Evolutionary conservation across 1,284 basidiomycete species (phyloP).

Genomic region (Cryptococcus depauperatus): DNA sequence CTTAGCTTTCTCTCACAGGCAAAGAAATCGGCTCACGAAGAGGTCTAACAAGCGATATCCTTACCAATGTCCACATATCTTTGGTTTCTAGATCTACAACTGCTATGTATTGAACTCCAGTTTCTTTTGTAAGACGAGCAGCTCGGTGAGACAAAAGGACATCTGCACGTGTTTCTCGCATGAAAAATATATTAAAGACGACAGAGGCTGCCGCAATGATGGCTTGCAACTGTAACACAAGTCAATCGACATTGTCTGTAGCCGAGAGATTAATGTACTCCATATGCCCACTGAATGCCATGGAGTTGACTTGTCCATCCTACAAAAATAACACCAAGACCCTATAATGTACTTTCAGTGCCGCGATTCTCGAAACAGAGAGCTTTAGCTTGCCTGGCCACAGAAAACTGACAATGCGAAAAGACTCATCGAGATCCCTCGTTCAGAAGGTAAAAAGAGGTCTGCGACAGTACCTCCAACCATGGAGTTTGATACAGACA

Average conservation of each 20-base stretch:
- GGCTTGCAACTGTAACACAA: constrained; percentile 18
- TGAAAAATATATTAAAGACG: constrained; percentile 30
- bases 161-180: constrained; percentile 44
- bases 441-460: constrained; percentile 32
- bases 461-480: constrained; percentile 44
- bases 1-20: neutral
- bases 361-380: neutral
- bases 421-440: constrained; percentile 45
- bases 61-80: constrained; percentile 31
- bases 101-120: constrained; percentile 38
- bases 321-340: constrained; percentile 18
- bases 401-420: constrained; percentile 43
- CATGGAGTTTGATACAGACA: constrained; percentile 35
- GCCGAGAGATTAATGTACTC: constrained; percentile 18
- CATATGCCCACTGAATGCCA: constrained; percentile 36
- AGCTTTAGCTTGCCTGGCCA: constrained; percentile 27
- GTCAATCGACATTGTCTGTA: neutral
- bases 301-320: constrained; percentile 27
- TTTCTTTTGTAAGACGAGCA: constrained; percentile 37
- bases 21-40: constrained; percentile 23
- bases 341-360: constrained; percentile 4
- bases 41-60: constrained; percentile 35
- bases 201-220: constrained; percentile 25
- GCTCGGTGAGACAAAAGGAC: constrained; percentile 47
- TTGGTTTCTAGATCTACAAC: constrained; percentile 37